Evolutionary conservation across 2,329 filamentous ascomycete genomes (phyloP), one percentile per base, ranked within the genome.

Genomic region (Plenodomus tracheiphilus): DNA sequence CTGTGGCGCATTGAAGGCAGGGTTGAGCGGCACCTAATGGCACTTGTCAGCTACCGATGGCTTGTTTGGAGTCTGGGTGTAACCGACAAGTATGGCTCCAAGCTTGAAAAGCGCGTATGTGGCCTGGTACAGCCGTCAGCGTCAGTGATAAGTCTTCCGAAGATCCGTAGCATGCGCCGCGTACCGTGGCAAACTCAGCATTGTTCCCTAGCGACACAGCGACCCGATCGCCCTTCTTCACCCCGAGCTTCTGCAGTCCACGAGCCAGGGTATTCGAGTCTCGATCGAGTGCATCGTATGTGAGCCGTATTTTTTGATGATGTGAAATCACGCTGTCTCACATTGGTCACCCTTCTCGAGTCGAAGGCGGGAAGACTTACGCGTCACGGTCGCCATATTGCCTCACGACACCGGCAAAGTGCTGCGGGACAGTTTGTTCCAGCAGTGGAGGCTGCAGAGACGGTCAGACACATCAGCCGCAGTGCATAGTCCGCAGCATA

Each of bases 81-180:
- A 8, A 21, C 74, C 52, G 68, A 85, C 92, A 54, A 97, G 78
- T 42, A 97, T 84, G 19, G 90, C 93, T n/a, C 94, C 94, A 9
- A 97, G 81, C 73, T 97, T 97, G 78, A 93, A 96, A 46, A 94
- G 72, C 1, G 92, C 92, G 73, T 97, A 97, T 5, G 88, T 93
- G 17, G 72, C 70, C 80, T 73, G 37, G 9, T 10, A 75, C 43
- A 30, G 46, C 25, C 62, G 53, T 64, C 40, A 64, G 55, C 41
- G 4, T 15, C 17, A 4, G 36, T 6, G 8, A n/a, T n/a, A n/a
- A n/a, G n/a, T n/a, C n/a, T n/a, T 15, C 28, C 13, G 15, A 4
- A 32, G 4, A 15, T 11, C 4, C 28, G 13, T 32, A 4, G 28
- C 11, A 15, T 32, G 4, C 28, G 7, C 13, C 28, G 6, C 77